A percentile compares a stretch with the other conserved stretches of the same genome.
Conservation (phyloP, 2,329 filamentous ascomycete genomes). For the Xylariaceae sp. region DNA sequence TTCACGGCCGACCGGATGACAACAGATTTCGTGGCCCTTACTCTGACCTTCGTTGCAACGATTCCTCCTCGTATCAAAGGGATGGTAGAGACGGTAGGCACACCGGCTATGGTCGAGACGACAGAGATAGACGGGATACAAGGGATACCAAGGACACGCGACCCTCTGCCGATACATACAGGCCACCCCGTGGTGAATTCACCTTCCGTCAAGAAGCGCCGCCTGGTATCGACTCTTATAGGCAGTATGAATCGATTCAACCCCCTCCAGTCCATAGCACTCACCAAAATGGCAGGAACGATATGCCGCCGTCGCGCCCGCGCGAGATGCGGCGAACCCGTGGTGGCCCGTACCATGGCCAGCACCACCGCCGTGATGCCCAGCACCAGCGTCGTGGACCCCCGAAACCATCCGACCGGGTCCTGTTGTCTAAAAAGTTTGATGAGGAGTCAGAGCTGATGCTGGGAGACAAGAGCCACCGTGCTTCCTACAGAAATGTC, state of each 20-base stretch:
- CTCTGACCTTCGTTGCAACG: constrained; percentile 22
- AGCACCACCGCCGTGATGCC: constrained; percentile 3
- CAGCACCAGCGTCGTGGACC: constrained; percentile 6
- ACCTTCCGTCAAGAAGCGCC: constrained; percentile 51
- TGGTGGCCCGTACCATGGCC: constrained; percentile 7
- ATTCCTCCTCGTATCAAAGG: constrained; percentile 7
- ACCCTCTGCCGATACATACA: constrained; percentile 24
- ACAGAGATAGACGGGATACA: constrained; percentile 15
- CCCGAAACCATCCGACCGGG: constrained; percentile 30
- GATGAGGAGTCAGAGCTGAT: constrained; percentile 40
- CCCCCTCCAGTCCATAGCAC: constrained; percentile 3
- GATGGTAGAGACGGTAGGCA: constrained; percentile 9
- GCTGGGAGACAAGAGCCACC: constrained; percentile 40
- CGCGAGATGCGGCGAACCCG: constrained; percentile 11
- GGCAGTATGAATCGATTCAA: constrained; percentile 19
- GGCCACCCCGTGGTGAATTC: constrained; percentile 46
- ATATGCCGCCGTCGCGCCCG: constrained; percentile 10
- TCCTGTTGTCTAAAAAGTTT: constrained; percentile 42
- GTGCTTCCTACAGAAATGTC: constrained; percentile 48
- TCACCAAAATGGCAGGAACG: constrained; percentile 14
- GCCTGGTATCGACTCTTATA: constrained; percentile 38
- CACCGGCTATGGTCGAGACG: constrained; percentile 6
- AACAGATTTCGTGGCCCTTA: constrained; percentile 23
- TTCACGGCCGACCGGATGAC: constrained; percentile 16
- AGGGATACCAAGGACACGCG: constrained; percentile 8